Evolutionary conservation across 1,284 basidiomycete species (phyloP).

Genomic region (Boletus sp.): DNA sequence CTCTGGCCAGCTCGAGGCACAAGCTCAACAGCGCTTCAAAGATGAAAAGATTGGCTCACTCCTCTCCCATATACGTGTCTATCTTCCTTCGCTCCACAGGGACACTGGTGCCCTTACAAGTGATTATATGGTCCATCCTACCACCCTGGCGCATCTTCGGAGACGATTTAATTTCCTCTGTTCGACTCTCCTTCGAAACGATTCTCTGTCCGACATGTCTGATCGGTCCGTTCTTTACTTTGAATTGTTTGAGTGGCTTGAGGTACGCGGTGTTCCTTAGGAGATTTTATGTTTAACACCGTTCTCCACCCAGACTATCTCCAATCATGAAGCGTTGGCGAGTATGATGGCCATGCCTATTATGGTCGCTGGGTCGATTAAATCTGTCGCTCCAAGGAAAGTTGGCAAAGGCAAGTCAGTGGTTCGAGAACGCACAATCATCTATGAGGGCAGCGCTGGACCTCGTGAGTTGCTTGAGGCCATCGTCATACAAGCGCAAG

Average conservation of each 20-base stretch:
- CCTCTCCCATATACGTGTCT: slow-evolving; percentile 68
- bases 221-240: slow-evolving; percentile 84
- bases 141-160: slow-evolving; percentile 83
- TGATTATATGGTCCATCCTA: slow-evolving; percentile 87
- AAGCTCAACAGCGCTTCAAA: slow-evolving; percentile 64
- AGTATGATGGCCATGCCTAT: slow-evolving; percentile 97
- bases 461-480: slow-evolving; percentile 88
- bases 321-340: slow-evolving; percentile 85
- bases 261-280: slow-evolving; percentile 49
- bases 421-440: slow-evolving; percentile 71
- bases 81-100: slow-evolving; percentile 76
- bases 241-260: slow-evolving; percentile 86
- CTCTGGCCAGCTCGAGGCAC: slow-evolving; percentile 74
- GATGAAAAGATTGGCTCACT: slow-evolving; percentile 71
- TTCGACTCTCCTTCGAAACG: slow-evolving; percentile 81
- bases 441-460: slow-evolving; percentile 86
- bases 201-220: slow-evolving; percentile 90
- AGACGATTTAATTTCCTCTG: slow-evolving; percentile 85
- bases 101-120: slow-evolving; percentile 70
- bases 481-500: slow-evolving; percentile 85
- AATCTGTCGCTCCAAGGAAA: slow-evolving; percentile 56
- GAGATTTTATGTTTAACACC: slow-evolving; percentile 4
- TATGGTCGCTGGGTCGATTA: slow-evolving; percentile 77
- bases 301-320: slow-evolving; percentile 62
- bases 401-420: slow-evolving; percentile 43